Percentiles rank a stretch among this genome's conserved stretches.
Evolutionary conservation across 345 rosid species (phyloP).

Genomic region (Corchorus capsularis): DNA sequence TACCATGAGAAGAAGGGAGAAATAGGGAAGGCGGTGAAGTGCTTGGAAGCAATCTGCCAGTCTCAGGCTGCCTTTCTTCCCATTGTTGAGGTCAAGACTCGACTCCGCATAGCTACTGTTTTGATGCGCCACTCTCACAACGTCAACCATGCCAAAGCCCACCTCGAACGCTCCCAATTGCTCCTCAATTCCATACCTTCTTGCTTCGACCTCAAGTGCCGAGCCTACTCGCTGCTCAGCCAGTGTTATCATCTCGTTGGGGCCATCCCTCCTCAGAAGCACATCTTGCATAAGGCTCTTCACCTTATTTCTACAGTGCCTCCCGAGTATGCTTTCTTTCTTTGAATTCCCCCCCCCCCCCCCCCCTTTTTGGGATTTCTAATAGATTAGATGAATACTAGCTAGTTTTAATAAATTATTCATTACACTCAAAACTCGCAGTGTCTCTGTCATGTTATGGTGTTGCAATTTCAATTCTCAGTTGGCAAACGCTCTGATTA

Average conservation of each 20-base stretch:
- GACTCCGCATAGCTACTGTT: conserved; percentile 77
- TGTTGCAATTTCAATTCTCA: conserved; percentile 94
- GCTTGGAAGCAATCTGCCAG: conserved; percentile 92
- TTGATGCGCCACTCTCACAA: conserved; percentile 88
- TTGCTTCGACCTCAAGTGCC: conserved; percentile 81
- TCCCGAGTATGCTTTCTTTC: conserved; percentile 31
- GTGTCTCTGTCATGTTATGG: conserved; percentile 70
- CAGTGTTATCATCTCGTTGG: conserved; percentile 91
- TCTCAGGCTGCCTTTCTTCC: conserved; percentile 72
- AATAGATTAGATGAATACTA: no score
- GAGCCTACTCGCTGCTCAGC: conserved; percentile 77
- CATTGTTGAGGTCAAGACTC: conserved; percentile 81
- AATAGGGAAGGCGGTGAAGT: conserved; percentile 73
- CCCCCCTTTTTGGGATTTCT: not conserved
- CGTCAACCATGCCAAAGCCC: conserved; percentile 80
- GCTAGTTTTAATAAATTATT: not conserved
- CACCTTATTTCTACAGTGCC: conserved; percentile 55
- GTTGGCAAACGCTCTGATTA: conserved; percentile 83
- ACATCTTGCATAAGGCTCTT: conserved; percentile 74
- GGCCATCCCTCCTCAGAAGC: conserved; percentile 79
- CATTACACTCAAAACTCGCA: conserved; percentile 7
- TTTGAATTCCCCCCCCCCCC: no score
- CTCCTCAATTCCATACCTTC: conserved; percentile 82
- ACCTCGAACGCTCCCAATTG: conserved; percentile 81
- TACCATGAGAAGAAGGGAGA: conserved; percentile 71